Evolutionary conservation across 352 stramenopile genomes (phyloP).

Genomic region (Pythium dissimile): DNA sequence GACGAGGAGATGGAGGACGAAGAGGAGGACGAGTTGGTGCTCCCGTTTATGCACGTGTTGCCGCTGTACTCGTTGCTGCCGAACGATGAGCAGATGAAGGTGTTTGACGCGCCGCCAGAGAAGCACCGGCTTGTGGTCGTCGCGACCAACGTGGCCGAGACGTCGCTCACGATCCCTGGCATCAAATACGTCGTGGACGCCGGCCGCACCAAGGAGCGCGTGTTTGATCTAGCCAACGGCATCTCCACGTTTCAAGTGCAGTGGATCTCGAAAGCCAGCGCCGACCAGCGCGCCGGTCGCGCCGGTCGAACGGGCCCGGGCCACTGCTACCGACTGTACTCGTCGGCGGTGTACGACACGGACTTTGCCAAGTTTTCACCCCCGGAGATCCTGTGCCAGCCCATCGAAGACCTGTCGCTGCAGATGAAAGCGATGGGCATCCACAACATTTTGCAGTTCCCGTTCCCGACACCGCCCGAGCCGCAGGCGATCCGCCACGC

Average conservation of each 20-base stretch:
- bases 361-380: constrained; percentile 89
- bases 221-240: constrained; percentile 90
- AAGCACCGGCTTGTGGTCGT: constrained; percentile 94
- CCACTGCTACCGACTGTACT: constrained; percentile 98
- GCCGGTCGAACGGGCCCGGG: constrained; percentile 95
- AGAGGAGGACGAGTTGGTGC: constrained; percentile 61
- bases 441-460: constrained; percentile 92
- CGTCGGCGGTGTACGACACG: constrained; percentile 94
- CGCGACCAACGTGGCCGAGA: constrained; percentile 98
- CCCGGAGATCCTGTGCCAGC: constrained; percentile 89
- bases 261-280: constrained; percentile 86
- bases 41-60: constrained; percentile 90
- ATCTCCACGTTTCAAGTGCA: constrained; percentile 94
- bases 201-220: constrained; percentile 94
- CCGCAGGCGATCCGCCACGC: constrained; percentile 82
- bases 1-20: constrained; percentile 67
- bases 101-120: constrained; percentile 85
- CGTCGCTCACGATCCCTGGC: constrained; percentile 93
- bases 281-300: constrained; percentile 91
- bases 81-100: constrained; percentile 93
- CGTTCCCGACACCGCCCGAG: constrained; percentile 95
- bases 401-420: constrained; percentile 96
- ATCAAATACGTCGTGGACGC: constrained; percentile 98
- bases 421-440: constrained; percentile 98
- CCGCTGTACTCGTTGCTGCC: constrained; percentile 97